Conservation (phyloP, 2,329 filamentous ascomycete genomes). For the Ambrosiella cleistominuta region DNA sequence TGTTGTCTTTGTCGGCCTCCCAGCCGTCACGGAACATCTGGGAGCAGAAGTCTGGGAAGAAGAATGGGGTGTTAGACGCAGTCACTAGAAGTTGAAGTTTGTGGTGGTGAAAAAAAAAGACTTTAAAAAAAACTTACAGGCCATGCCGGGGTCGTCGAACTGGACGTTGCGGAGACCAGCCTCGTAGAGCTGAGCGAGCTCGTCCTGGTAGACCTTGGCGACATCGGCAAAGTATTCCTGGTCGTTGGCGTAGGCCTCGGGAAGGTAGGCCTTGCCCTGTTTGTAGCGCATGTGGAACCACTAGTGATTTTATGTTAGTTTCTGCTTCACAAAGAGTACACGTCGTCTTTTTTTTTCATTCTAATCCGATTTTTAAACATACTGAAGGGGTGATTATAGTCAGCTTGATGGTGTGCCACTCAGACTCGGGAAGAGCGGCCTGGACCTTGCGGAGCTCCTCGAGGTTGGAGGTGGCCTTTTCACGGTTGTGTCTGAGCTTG, state of each 20-base stretch:
- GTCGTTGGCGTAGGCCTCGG: constrained; percentile 16
- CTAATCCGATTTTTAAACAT: constrained; percentile 21
- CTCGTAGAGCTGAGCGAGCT: constrained; percentile 42
- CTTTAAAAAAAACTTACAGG: constrained; percentile 31
- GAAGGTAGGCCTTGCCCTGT: constrained; percentile 16
- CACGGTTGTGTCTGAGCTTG: constrained; percentile 28
- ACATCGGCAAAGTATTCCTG: constrained; percentile 47
- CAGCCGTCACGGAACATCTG: constrained; percentile 54
- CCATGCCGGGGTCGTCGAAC: constrained; percentile 49
- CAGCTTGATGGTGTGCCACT: constrained; percentile 35
- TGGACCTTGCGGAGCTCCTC: constrained; percentile 33
- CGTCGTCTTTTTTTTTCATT: background rate
- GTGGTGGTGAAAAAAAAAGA: background rate
- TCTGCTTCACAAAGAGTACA: background rate
- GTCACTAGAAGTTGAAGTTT: background rate
- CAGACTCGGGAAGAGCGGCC: constrained; percentile 26
- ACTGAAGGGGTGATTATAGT: constrained; percentile 34
- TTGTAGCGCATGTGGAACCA: constrained; percentile 19
- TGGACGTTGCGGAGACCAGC: constrained; percentile 49
- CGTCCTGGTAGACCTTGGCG: constrained; percentile 46
- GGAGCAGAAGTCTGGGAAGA: constrained; percentile 47
- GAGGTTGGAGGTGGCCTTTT: constrained; percentile 28
- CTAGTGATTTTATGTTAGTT: constrained; percentile 9
- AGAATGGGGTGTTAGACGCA: constrained; percentile 6
- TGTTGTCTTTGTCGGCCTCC: constrained; percentile 49